Percentiles rank a stretch among this genome's conserved stretches.
These are phyloP conservation scores for Nannizziopsis arthrosporioides DNA, from an alignment of 2,329 filamentous ascomycete species.

Conservation along the genomic window DNA sequence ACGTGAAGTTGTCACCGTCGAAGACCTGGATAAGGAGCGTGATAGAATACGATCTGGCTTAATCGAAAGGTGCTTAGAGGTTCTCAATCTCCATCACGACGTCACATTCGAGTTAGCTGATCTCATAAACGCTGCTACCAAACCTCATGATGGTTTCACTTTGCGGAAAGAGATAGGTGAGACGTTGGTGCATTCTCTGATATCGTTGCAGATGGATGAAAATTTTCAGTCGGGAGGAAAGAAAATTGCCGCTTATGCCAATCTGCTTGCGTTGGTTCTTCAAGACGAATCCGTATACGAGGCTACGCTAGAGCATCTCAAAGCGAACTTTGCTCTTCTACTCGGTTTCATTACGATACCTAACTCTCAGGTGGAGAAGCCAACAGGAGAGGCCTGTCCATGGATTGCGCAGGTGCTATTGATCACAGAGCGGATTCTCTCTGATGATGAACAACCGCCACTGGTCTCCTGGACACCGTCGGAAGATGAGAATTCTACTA, in stretches of 20 bases:
- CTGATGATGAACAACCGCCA: slow-evolving; percentile 71
- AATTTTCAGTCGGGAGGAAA: slow-evolving; percentile 46
- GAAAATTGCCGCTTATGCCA: slow-evolving; percentile 82
- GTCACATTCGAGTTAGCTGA: slow-evolving; percentile 86
- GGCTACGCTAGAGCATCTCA: slow-evolving; percentile 60
- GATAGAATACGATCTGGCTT: slow-evolving; percentile 60
- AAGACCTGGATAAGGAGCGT: slow-evolving; percentile 68
- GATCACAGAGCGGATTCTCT: slow-evolving; percentile 80
- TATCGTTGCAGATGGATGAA: slow-evolving; percentile 51
- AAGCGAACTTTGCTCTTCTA: slow-evolving; percentile 63
- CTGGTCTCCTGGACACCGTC: slow-evolving; percentile 56
- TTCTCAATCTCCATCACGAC: slow-evolving; percentile 76
- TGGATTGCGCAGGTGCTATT: slow-evolving; percentile 88
- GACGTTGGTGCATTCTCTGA: slow-evolving; percentile 71
- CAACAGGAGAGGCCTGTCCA: slow-evolving; percentile 67
- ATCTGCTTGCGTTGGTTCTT: slow-evolving; percentile 76
- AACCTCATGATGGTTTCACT: slow-evolving; percentile 47
- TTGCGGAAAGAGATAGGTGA: slow-evolving; percentile 63
- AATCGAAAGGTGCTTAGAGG: slow-evolving; percentile 80
- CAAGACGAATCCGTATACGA: slow-evolving; percentile 73
- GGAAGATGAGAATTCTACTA: slow-evolving; percentile 30
- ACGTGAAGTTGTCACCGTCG: slow-evolving; percentile 45
- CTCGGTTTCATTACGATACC: slow-evolving; percentile 64
- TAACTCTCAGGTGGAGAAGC: slow-evolving; percentile 44
- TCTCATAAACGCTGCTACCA: slow-evolving; percentile 63